Evolutionary conservation across 257 asterid genomes (phyloP), one percentile per base, ranked within the genome.

Genomic region (Solanum pinnatisectum): DNA sequence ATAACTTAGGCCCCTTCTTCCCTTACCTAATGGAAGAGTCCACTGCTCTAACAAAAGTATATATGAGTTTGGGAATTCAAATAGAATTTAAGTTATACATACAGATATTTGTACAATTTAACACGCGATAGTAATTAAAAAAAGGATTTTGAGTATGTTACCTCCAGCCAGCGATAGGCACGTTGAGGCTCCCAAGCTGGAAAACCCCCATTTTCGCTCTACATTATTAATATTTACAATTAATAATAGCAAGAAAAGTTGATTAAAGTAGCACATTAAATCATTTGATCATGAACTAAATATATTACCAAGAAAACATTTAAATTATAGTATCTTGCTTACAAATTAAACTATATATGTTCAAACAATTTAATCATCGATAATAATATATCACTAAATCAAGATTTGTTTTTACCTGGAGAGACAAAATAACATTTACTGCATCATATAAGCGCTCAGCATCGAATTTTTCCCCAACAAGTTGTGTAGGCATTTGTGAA

Each of bases 141-240:
- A 77, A 2, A 15, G 5, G 42, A 23, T 23, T 23, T 8, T n/a
- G 2, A 63, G 6, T 15, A 12, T 42, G 10, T 83, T 89, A 92
- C 95, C 96, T 94, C 96, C 39, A 94, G 20, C 94, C 95, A 94
- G 2, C 65, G 86, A 33, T 90, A 76, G n/a, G 94, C 94, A 70
- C 91, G 71, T 15, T 59, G 83, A 77, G 95, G 94, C 91, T 94
- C 96, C 96, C 96, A 92, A 42, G 93, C 95, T 11, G 94, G 83
- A 86, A 92, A 90, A 18, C 96, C 94, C 44, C 96, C 96, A 49
- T 85, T 91, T 27, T 14, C 77, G 70, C 94, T 92, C 95, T 94
- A 63, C 27, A 36, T 70, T 13, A 30, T 67, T 27, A 5, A 63
- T 25, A 67, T 49, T 63, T 30, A 83, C 40, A 27, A 32, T 22